Evolutionary conservation across 768 basidiomycete genomes (phyloP).

Genomic region (Mrakia frigida): DNA sequence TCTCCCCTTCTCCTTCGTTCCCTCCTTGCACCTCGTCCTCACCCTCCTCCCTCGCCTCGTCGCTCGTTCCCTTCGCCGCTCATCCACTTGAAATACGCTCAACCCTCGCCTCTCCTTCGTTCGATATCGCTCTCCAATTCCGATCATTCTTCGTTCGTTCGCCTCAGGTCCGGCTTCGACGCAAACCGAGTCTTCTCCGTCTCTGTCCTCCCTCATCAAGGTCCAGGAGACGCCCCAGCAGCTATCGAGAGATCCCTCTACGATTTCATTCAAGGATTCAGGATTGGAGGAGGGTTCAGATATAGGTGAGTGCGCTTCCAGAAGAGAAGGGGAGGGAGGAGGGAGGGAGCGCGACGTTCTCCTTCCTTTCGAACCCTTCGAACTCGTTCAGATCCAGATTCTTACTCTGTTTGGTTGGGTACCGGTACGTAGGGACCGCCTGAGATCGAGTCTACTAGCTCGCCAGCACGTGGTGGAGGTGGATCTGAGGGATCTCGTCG

Average conservation of each 20-base stretch:
- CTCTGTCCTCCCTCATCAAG: conserved; percentile 62
- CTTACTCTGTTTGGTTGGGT: not conserved
- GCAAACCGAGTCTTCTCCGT: conserved; percentile 74
- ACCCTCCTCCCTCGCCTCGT: not conserved
- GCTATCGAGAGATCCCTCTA: conserved; percentile 72
- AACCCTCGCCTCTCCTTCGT: no score
- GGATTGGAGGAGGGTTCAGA: conserved; percentile 83
- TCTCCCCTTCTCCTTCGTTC: not conserved
- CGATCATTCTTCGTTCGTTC: no score
- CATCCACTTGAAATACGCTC: no score
- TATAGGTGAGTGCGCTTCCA: conserved; percentile 62
- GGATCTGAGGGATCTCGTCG: conserved; percentile 59
- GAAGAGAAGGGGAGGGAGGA: not conserved
- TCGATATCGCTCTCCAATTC: no score
- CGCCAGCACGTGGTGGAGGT: conserved; percentile 84
- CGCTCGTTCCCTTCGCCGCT: not conserved
- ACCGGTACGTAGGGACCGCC: conserved; percentile 61
- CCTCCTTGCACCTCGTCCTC: not conserved
- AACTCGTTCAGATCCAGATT: no score
- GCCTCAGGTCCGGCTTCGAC: conserved; percentile 79
- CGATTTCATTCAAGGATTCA: conserved; percentile 81
- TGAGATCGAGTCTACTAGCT: conserved; percentile 79
- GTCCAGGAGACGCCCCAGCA: conserved; percentile 62
- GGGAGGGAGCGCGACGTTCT: not conserved
- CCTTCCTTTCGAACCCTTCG: no score